A percentile compares a stretch with the other conserved stretches of the same genome.
phyloP scores from a whole-genome alignment of 371 early-diverging fungal species.

The Choanephora cucurbitarum region DNA sequence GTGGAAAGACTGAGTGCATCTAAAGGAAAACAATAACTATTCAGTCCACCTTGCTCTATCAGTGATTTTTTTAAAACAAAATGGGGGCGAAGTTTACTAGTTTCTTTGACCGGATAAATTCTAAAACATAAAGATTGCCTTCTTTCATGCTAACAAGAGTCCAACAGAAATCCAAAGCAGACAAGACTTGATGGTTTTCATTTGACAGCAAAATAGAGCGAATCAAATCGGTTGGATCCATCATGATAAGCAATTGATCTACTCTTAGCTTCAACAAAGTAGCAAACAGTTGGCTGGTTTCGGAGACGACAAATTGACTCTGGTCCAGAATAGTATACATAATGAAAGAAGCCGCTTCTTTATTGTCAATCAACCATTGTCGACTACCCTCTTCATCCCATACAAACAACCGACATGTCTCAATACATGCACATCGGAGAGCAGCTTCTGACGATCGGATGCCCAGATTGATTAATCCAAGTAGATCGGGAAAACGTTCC shows the following conservation, averaged over 20 bases:
- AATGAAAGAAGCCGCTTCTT: conserved; percentile 24
- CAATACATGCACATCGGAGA: conserved; percentile 39
- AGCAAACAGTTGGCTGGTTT: conserved; percentile 27
- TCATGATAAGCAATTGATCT: background rate
- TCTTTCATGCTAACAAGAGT: conserved; percentile 20
- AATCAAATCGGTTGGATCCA: conserved; percentile 29
- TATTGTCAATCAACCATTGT: conserved; percentile 28
- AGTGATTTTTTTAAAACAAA: too few relatives aligned
- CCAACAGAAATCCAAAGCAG: conserved; percentile 47
- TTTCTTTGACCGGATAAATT: conserved; percentile 25
- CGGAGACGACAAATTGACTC: conserved; percentile 36
- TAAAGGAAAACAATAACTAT: too few relatives aligned
- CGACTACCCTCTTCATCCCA: conserved; percentile 17
- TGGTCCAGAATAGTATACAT: conserved; percentile 29
- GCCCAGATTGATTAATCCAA: conserved; percentile 15
- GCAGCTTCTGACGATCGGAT: conserved; percentile 34
- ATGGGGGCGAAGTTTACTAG: too few relatives aligned
- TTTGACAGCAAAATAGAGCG: conserved; percentile 11
- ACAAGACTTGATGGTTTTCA: conserved; percentile 16
- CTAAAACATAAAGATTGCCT: background rate
- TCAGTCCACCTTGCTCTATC: too few relatives aligned
- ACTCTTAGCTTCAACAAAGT: conserved; percentile 2
- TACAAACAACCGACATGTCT: conserved; percentile 31
- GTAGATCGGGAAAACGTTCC: conserved; percentile 14
- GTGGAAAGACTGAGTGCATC: conserved; percentile 18